Base-by-base conservation (phyloP, 345 rosid species). In the Citrus reticulata region DNA sequence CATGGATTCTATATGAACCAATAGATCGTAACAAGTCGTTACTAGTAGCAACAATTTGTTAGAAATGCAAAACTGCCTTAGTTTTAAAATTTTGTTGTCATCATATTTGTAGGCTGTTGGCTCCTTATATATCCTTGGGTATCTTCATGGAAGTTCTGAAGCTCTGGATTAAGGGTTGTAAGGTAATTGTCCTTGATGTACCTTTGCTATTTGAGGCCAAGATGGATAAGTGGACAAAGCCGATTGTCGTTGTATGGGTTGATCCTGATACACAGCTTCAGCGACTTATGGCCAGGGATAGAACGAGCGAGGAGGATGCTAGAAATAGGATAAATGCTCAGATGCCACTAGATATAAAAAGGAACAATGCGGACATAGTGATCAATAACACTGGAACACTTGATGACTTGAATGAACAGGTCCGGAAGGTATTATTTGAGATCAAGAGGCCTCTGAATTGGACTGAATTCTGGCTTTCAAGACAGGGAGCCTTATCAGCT, bases 171-270 rank as follows among this genome's bases (percentile, higher is more conserved):
- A 90, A 85, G 79, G 97, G 97, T 22, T 84, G 74, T 67, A 90
- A 89, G 79, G 89, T 93, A 63, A 87, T 94, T 9, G 91, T 93
- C 74, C 93, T 94, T 3, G 99, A 95, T 75, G 77, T 95, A 57
- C 99, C 99, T 7, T 83, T 95, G 69, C 73, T 93, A 82, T 93
- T 95, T 10, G 98, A 93, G 88, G 93, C 86, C 54, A 92, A 88
- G 85, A 87, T 96, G 91, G 94, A 93, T 73, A 91, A 77, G 78
- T 93, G 94, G 98, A 93, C 98, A 5, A 94, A 91, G 63, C 98
- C 98, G 35, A 83, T 86, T 63, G 76, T 94, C 2, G 97, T 89
- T 46, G 93, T 92, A 20, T 89, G 91, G 97, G 94, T 92, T 29
- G 93, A 90, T 84, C 75, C 89, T 65, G 90, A 89, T 67, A 93